phyloP scores from a whole-genome alignment of 169 alveolate genomes.

The Neospora caninum region DNA sequence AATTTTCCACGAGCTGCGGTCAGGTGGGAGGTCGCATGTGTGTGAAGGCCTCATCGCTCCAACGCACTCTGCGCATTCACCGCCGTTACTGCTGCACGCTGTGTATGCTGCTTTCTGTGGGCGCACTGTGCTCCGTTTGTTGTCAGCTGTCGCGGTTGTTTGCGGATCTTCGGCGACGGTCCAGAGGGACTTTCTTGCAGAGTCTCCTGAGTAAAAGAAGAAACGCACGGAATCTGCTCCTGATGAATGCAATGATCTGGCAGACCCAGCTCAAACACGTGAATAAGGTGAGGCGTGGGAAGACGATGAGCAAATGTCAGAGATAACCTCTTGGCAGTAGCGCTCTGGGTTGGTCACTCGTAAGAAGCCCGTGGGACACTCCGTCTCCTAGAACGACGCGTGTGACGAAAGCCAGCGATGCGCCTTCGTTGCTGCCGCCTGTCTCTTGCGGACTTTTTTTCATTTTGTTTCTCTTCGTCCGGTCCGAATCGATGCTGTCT shows the following conservation, averaged over 20 bases:
- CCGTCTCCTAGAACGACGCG: neutral
- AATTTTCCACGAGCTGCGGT: too few relatives aligned
- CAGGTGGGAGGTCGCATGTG: too few relatives aligned
- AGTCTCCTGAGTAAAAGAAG: neutral
- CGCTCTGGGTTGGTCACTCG: too few relatives aligned
- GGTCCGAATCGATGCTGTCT: neutral
- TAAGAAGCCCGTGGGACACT: neutral
- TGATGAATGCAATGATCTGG: constrained; percentile 42
- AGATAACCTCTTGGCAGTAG: too few relatives aligned
- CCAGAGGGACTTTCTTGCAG: constrained; percentile 33
- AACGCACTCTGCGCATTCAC: too few relatives aligned
- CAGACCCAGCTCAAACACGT: constrained; percentile 20
- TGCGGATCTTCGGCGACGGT: constrained; percentile 6
- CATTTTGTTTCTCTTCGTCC: neutral
- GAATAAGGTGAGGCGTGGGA: neutral
- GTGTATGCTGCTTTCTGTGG: neutral
- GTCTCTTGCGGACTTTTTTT: too few relatives aligned
- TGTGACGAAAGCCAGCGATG: too few relatives aligned
- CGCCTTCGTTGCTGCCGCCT: too few relatives aligned
- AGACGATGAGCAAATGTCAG: too few relatives aligned
- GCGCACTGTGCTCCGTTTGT: neutral
- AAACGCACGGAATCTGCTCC: constrained; percentile 8
- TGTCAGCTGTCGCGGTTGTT: neutral
- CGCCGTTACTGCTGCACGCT: too few relatives aligned
- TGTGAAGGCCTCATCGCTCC: too few relatives aligned